Percentiles rank a stretch among this genome's conserved stretches.
Conservation (phyloP, 2,329 filamentous ascomycete genomes). For the Acrocalymma vagum region DNA sequence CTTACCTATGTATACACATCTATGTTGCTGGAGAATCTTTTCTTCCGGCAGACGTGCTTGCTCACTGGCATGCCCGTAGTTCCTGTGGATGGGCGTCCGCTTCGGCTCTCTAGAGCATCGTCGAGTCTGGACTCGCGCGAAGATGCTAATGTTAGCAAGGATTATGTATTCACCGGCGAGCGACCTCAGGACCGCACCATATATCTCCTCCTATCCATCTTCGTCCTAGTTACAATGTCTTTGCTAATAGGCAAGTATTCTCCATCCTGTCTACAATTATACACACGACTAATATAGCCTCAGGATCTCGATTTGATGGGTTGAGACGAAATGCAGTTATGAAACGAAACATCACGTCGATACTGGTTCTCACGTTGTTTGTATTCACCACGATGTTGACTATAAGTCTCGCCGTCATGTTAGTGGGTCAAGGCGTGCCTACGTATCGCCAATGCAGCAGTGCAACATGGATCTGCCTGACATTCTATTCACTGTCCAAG, state of each 20-base stretch:
- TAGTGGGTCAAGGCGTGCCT: constrained; percentile 31
- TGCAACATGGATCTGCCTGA: constrained; percentile 43
- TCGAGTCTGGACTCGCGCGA: no score
- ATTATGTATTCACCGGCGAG: no score
- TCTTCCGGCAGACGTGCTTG: no score
- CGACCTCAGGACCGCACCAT: constrained; percentile 14
- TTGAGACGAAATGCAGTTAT: constrained; percentile 11
- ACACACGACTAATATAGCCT: background rate
- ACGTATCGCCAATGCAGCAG: constrained; percentile 27
- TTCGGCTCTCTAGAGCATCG: no score
- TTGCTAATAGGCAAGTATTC: constrained; percentile 12
- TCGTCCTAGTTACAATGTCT: constrained; percentile 18
- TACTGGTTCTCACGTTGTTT: constrained; percentile 14
- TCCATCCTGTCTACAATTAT: background rate
- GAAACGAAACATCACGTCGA: constrained; percentile 16
- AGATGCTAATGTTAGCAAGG: no score
- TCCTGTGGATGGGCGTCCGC: no score
- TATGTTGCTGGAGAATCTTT: no score
- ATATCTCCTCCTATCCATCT: constrained; percentile 14
- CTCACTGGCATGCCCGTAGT: no score
- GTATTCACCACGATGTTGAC: constrained; percentile 12
- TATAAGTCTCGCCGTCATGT: constrained; percentile 23
- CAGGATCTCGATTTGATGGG: constrained; percentile 11
- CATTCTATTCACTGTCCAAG: constrained; percentile 43
- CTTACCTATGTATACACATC: no score